Conservation (phyloP, 176 grass and related monocot species). For the Triticum turgidum region DNA sequence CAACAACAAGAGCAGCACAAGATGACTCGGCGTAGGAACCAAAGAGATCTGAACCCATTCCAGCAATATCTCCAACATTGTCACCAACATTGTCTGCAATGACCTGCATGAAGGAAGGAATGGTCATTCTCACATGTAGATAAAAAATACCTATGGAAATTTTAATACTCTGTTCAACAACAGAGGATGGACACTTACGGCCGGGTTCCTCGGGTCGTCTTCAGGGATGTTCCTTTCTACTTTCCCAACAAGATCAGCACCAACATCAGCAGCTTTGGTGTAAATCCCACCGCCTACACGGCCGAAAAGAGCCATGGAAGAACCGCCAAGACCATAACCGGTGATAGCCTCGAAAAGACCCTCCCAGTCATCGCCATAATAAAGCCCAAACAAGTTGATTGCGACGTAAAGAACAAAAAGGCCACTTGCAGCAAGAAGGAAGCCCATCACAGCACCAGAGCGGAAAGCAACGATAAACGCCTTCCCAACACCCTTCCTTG, state of each 20-base stretch:
- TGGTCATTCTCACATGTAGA: slow-evolving; percentile 6
- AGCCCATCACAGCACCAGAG: slow-evolving; percentile 97
- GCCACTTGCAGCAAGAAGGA: slow-evolving; percentile 93
- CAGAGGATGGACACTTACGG: slow-evolving; percentile 46
- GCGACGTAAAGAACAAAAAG: slow-evolving; percentile 84
- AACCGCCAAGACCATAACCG: slow-evolving; percentile 92
- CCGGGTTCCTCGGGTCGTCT: slow-evolving; percentile 95
- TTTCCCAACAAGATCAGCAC: slow-evolving; percentile 91
- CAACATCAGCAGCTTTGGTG: slow-evolving; percentile 96
- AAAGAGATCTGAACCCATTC: slow-evolving; percentile 96
- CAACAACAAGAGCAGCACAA: slow-evolving; percentile 85
- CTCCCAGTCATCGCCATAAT: slow-evolving; percentile 97
- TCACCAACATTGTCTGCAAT: slow-evolving; percentile 98
- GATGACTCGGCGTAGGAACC: slow-evolving; percentile 94
- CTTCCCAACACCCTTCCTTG: slow-evolving; percentile 90
- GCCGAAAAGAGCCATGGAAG: slow-evolving; percentile 94
- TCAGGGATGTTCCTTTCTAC: slow-evolving; percentile 93
- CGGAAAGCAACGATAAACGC: slow-evolving; percentile 88
- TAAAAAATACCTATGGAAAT: not conserved
- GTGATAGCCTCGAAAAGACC: slow-evolving; percentile 92
- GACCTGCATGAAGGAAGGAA: slow-evolving; percentile 54
- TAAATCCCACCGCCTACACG: slow-evolving; percentile 96
- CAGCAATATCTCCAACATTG: slow-evolving; percentile 95
- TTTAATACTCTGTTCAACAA: not conserved
- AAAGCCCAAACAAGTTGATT: slow-evolving; percentile 83